These are phyloP conservation scores for Aspergillus puulaauensis DNA, from an alignment of 2,329 filamentous ascomycete genomes.

Conservation along the genomic window DNA sequence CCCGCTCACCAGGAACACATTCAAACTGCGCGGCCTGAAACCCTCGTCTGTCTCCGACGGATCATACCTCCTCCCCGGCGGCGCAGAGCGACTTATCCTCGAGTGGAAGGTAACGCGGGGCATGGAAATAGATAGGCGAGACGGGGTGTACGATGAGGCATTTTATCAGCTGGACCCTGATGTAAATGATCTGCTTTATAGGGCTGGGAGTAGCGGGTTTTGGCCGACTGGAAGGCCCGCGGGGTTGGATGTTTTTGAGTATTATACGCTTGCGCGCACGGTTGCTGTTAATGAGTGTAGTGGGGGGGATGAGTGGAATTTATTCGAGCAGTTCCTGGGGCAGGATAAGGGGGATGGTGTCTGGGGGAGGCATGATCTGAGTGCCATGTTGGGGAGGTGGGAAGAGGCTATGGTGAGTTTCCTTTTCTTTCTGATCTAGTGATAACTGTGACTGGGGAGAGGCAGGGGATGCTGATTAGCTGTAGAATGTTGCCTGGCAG, in stretches of 20 bases:
- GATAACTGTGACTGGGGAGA: background rate
- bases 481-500: background rate
- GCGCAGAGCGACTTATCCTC: constrained; percentile 1
- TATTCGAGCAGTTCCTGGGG: constrained; percentile 1
- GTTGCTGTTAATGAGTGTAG: constrained; percentile 2
- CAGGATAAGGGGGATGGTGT: background rate
- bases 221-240: background rate
- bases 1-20: constrained; percentile 9
- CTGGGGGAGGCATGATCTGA: constrained; percentile 2
- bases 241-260: constrained; percentile 5
- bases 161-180: background rate
- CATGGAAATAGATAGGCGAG: constrained; percentile 1
- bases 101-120: constrained; percentile 7
- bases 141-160: background rate
- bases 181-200: background rate
- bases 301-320: constrained; percentile 4
- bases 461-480: background rate
- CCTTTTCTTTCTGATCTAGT: background rate
- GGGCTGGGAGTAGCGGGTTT: background rate
- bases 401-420: background rate
- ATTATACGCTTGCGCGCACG: constrained; percentile 1
- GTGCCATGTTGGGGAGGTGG: constrained; percentile 3
- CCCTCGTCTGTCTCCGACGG: constrained; percentile 4
- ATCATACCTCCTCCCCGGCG: constrained; percentile 3
- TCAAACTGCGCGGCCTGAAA: constrained; percentile 6